Evolutionary conservation across 2,329 filamentous ascomycete species (phyloP), one percentile per base, ranked within the genome.

Genomic region (Arachnopeziza araneosa): DNA sequence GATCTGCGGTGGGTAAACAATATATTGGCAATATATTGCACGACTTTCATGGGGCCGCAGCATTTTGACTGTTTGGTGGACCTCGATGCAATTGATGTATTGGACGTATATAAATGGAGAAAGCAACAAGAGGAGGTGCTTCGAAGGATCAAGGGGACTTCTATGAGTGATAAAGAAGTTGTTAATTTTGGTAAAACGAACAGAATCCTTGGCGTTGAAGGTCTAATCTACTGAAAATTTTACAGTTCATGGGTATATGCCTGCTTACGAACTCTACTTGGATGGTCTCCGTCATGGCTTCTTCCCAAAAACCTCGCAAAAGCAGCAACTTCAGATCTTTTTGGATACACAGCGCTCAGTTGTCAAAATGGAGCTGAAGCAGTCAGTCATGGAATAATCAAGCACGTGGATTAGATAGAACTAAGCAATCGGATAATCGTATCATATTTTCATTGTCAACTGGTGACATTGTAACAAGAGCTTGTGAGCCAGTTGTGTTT

Each of bases 61-160:
- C 50, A 57, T 44, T 57, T 57, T 10, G 56, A 57, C 19, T 24
- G 23, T 22, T 49, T 57, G 7, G 30, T 53, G 10, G 50, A 57
- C 48, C 56, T 57, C n/a, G 56, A 57, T 17, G 53, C 56, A 21
- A 19, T 23, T 23, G 50, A 57, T 24, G 21, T 57, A 50, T 26
- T 36, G 14, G 53, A 57, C 52, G 56, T 57, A n/a, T 57, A 57
- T 57, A 44, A n/a, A 24, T 57, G 56, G 36, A 44, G 36, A 44
- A 8, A 8, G 36, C 12, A 44, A 14, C 36, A 44, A 44, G 36
- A 44, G 36, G 50, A 57, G 53, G 50, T 30, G 7, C n/a, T 57
- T 21, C 23, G 44, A 9, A 24, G 53, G 50, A 24, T 12, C 9
- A 57, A 53, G 32, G 26, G 50, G 17, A 57, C 22, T 24, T 50